Base-by-base conservation (phyloP, 768 basidiomycete genomes). In the Pseudohyphozyma bogoriensis region DNA sequence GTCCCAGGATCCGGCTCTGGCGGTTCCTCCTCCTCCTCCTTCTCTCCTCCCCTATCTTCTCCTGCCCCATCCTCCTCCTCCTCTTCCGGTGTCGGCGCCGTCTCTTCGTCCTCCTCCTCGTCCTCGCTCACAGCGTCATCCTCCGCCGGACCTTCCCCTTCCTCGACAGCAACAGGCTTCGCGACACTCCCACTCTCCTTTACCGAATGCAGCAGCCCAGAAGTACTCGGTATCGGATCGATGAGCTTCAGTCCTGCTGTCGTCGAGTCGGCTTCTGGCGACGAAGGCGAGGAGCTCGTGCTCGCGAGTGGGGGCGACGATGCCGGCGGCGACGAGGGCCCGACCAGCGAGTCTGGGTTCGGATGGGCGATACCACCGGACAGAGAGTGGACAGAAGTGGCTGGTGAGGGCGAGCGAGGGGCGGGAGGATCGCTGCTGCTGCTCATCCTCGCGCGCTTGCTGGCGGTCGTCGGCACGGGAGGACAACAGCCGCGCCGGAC, bases 71-170 rank as follows among this genome's bases (percentile, higher is more conserved):
- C 10, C 28, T 16, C 3, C 18, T 24, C 37, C 18, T 32, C 42
- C 29, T 44, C 40, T 16, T 31, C 24, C n/a, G n/a, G n/a, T n/a
- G 18, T 28, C 18, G 29, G 18, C 26, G 53, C 22, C 54, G 33
- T 6, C 28, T n/a, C 49, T 33, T 4, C 26, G n/a, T 71, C 73
- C 1, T 71, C 66, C 0, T 70, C 66, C 1, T 64, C 70, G 0
- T 67, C 73, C 0, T 69, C 71, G 0, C 10, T 13, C 13, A 0
- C 29, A 55, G 20, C 15, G 16, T 16, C 18, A 31, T 42, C 22
- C 0, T 76, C 78, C 0, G 74, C 77, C 1, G 75, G 78, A 0
- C 75, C 66, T 4, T 66, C 59, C 10, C 58, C 63, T 20, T 59
- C n/a, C n/a, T n/a, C n/a, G n/a, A n/a, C n/a, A n/a, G n/a, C n/a